A percentile compares a stretch with the other conserved stretches of the same genome.
These are phyloP conservation scores for Naganishia cerealis DNA, from an alignment of 1,284 basidiomycete genomes.

Conservation along the genomic window DNA sequence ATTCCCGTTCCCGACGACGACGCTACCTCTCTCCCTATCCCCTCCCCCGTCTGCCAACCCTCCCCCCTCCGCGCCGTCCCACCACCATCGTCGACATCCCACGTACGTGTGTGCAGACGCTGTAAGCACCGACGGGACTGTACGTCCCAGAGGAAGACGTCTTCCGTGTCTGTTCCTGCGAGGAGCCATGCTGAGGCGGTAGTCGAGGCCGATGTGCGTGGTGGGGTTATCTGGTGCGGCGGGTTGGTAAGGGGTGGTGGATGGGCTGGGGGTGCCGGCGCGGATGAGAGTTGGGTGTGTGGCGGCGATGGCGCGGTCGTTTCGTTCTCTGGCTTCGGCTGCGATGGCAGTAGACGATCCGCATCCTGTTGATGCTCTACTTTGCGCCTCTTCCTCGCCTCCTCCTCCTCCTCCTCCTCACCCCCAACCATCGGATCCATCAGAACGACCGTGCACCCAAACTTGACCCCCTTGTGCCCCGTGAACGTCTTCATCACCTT, in stretches of 20 bases:
- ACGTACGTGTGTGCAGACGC: constrained; percentile 68
- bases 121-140: constrained; percentile 76
- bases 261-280: too few relatives aligned
- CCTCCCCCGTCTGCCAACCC: background rate
- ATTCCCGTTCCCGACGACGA: constrained; percentile 31
- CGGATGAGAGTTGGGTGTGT: too few relatives aligned
- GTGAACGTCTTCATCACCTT: constrained; percentile 83
- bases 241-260: too few relatives aligned
- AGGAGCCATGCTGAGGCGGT: constrained; percentile 61
- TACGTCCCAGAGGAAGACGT: constrained; percentile 85
- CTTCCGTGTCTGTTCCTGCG: constrained; percentile 85
- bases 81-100: constrained; percentile 60
- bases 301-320: too few relatives aligned
- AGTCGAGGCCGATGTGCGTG: too few relatives aligned
- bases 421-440: constrained; percentile 5
- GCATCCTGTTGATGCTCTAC: background rate
- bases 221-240: too few relatives aligned
- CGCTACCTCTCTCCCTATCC: constrained; percentile 43
- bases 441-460: background rate
- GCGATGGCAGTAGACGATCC: too few relatives aligned
- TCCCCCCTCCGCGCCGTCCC: background rate
- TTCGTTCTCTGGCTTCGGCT: too few relatives aligned
- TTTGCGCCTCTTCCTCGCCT: too few relatives aligned
- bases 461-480: constrained; percentile 33
- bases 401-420: background rate